Percentiles rank a stretch among this genome's conserved stretches.
Conservation (phyloP, 1,284 basidiomycete genomes). For the Pascua sp. region DNA sequence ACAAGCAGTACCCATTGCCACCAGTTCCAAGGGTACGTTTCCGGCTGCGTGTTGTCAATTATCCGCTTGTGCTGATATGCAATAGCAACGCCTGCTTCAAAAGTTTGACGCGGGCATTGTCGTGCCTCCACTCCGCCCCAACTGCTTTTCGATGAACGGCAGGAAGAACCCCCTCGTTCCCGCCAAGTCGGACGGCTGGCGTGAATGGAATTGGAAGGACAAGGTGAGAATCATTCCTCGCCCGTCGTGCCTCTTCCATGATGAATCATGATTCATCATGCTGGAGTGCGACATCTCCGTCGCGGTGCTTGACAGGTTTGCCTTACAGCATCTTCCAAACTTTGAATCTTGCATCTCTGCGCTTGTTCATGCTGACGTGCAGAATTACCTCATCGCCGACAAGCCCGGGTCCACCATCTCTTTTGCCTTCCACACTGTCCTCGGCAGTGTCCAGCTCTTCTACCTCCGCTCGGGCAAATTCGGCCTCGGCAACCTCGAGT, state of each 20-base stretch:
- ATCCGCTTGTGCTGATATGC: not conserved
- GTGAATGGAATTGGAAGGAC: conserved; percentile 38
- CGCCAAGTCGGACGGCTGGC: conserved; percentile 32
- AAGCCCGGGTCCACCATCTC: conserved; percentile 34
- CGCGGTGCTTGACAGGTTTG: conserved; percentile 17
- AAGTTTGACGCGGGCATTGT: too few species aligned
- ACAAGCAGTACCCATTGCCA: conserved; percentile 22
- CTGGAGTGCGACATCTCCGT: conserved; percentile 32
- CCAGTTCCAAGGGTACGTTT: conserved; percentile 9
- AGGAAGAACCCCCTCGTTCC: conserved; percentile 30
- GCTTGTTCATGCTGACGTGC: conserved; percentile 17
- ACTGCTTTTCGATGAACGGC: conserved; percentile 6
- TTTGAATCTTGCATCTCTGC: conserved; percentile 21
- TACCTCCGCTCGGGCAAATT: conserved; percentile 33
- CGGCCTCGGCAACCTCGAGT: conserved; percentile 32
- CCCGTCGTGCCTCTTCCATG: conserved; percentile 4
- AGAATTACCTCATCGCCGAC: conserved; percentile 38
- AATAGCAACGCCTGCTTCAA: too few species aligned
- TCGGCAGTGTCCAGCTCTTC: conserved; percentile 34
- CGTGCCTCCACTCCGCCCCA: too few species aligned
- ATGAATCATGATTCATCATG: conserved; percentile 21
- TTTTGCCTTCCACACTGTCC: conserved; percentile 26
- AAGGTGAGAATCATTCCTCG: conserved; percentile 17
- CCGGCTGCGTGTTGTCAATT: conserved; percentile 2
- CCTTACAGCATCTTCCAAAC: not conserved